A percentile compares a stretch with the other conserved stretches of the same genome.
These are phyloP conservation scores for Pleurostoma richardsiae DNA, from an alignment of 2,329 filamentous ascomycete genomes.

Conservation along the genomic window DNA sequence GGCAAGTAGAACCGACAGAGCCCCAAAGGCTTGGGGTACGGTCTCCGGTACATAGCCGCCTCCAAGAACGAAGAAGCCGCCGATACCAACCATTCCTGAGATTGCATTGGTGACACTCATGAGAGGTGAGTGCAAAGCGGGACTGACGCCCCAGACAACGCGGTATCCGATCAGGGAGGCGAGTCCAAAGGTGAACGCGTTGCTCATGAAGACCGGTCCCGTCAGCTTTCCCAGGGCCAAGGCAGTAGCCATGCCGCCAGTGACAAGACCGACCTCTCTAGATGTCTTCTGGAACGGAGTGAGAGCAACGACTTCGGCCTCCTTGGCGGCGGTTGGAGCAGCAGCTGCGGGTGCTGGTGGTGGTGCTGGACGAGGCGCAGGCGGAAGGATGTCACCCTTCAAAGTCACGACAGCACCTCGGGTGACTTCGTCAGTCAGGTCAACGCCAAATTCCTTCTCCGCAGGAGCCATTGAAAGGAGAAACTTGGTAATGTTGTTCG, in stretches of 20 bases:
- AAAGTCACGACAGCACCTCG: conserved; percentile 79
- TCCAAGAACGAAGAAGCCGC: conserved; percentile 83
- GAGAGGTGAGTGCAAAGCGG: conserved; percentile 79
- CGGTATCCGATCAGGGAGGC: conserved; percentile 84
- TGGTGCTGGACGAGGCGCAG: conserved; percentile 64
- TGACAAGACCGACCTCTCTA: conserved; percentile 69
- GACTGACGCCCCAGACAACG: conserved; percentile 80
- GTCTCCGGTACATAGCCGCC: conserved; percentile 75
- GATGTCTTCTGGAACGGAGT: conserved; percentile 80
- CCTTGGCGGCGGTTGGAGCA: conserved; percentile 46
- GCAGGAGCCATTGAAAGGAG: conserved; percentile 75
- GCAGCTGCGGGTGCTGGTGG: conserved; percentile 48
- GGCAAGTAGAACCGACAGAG: conserved; percentile 73
- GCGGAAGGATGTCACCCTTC: conserved; percentile 70
- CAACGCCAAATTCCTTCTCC: conserved; percentile 74
- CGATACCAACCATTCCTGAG: conserved; percentile 84
- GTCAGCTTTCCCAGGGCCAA: conserved; percentile 77
- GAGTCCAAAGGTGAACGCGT: conserved; percentile 78
- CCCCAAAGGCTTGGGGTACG: conserved; percentile 72
- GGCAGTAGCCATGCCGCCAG: conserved; percentile 70
- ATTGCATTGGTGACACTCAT: conserved; percentile 96
- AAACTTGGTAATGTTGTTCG: conserved; percentile 90
- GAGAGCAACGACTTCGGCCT: conserved; percentile 57
- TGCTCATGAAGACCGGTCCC: conserved; percentile 80
- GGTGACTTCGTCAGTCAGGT: conserved; percentile 79